Evolutionary conservation across 768 basidiomycete species (phyloP), one percentile per base, ranked within the genome.

Genomic region (Zangia roseola): DNA sequence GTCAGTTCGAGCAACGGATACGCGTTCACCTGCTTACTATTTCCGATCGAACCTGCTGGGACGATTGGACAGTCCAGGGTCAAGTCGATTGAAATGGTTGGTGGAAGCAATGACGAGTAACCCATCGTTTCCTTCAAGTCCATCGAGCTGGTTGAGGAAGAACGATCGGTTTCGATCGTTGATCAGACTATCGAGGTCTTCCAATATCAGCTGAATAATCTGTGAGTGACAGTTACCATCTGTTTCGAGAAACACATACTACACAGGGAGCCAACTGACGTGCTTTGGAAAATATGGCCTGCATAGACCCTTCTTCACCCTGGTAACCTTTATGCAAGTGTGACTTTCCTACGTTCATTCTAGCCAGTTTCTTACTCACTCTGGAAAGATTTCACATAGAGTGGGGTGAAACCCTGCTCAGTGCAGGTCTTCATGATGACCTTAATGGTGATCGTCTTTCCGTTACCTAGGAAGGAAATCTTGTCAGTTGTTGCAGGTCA

Each of bases 41-140:
- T 92, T 91, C 45, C 91, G 76, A 62, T 93, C 91, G 57, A 93
- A 93, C 33, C 91, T 80, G 57, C 86, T 90, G 9, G 91, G 91
- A 17, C 91, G 79, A 35, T 73, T 80, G 54, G 86, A 84, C 50
- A 94, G 65, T 7, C 84, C 86, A 26, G 86, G 82, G 60, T 92
- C 91, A 35, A 93, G 78, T 38, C 77, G 72, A 35, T 91, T 87
- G 52, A 91, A 84, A 65, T 93, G 88, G 62, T 93, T 94, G 21
- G 91, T 93, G 2, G 88, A 82, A 16, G 79, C 84, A 47, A 92
- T 83, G 57, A 92, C 71, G 24, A 93, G 76, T 10, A 94, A 55
- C 0, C 91, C 91, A 51, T 91, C 82, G 58, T 92, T 92, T 25
- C 82, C 78, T 60, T 85, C 82, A 26, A 92, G 65, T 1, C 91